These are phyloP conservation scores for Pyrus bretschneideri DNA, from an alignment of 306 rosid genomes.

Conservation along the genomic window DNA sequence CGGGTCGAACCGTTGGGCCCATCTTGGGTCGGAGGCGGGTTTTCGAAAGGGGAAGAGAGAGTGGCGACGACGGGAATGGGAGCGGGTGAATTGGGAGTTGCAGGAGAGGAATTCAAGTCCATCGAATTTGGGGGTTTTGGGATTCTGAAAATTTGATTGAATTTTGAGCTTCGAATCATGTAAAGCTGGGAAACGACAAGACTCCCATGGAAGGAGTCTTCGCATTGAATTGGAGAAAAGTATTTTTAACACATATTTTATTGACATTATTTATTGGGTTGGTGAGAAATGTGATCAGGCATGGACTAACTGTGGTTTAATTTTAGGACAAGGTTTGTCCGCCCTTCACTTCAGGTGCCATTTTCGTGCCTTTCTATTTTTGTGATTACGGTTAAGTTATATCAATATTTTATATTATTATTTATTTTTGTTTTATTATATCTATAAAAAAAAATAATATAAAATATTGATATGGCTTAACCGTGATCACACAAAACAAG, in stretches of 20 bases:
- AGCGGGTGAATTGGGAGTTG: conserved; percentile 6
- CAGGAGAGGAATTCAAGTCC: conserved; percentile 48
- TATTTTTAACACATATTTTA: too few species aligned
- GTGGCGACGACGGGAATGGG: conserved; percentile 61
- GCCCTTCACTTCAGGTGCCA: too few species aligned
- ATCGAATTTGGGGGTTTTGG: conserved; percentile 12
- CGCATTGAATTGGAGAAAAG: neutral
- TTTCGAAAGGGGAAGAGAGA: conserved; percentile 15
- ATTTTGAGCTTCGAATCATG: neutral
- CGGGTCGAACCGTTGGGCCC: conserved; percentile 20
- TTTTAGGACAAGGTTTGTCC: too few species aligned
- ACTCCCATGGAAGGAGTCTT: neutral
- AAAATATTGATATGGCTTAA: too few species aligned
- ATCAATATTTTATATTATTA: too few species aligned
- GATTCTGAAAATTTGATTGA: neutral
- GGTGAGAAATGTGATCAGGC: neutral
- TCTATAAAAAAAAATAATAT: too few species aligned
- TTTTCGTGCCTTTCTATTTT: too few species aligned
- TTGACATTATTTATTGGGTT: neutral
- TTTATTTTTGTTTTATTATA: too few species aligned
- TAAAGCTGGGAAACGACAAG: neutral
- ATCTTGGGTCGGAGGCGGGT: conserved; percentile 7
- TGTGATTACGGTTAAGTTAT: too few species aligned
- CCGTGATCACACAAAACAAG: too few species aligned
- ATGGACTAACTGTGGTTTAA: too few species aligned